These are phyloP conservation scores for Hordeum vulgare DNA, from an alignment of 176 grass and related monocot species.

Conservation along the genomic window DNA sequence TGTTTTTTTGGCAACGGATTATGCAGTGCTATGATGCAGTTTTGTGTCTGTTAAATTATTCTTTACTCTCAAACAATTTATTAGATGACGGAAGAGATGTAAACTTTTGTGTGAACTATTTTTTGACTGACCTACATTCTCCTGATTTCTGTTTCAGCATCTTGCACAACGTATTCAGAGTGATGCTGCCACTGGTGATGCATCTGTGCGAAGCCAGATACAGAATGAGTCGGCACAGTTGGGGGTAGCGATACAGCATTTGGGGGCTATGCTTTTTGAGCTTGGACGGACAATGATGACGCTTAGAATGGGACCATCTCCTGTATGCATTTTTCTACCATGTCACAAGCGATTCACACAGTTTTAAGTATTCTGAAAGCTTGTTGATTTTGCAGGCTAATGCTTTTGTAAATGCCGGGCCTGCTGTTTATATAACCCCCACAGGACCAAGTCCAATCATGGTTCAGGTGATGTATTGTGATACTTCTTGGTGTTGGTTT, in stretches of 20 bases:
- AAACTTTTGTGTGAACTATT: neutral
- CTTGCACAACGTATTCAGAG: constrained; percentile 46
- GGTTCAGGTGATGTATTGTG: constrained; percentile 74
- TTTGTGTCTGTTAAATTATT: neutral
- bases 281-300: constrained; percentile 96
- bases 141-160: constrained; percentile 43
- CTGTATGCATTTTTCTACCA: constrained; percentile 49
- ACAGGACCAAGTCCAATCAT: constrained; percentile 94
- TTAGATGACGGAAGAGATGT: neutral
- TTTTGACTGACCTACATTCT: constrained; percentile 12
- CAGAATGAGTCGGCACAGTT: constrained; percentile 70
- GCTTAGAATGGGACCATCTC: constrained; percentile 60
- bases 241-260: constrained; percentile 79
- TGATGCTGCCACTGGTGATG: constrained; percentile 47
- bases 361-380: neutral
- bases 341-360: neutral
- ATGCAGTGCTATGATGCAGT: neutral
- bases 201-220: constrained; percentile 54
- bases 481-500: constrained; percentile 5
- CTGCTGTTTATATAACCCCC: constrained; percentile 83
- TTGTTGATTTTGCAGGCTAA: constrained; percentile 48
- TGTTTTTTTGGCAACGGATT: neutral
- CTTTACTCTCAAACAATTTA: neutral
- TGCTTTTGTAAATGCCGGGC: constrained; percentile 83
- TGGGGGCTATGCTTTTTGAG: constrained; percentile 89